phyloP scores from a whole-genome alignment of 2,329 filamentous ascomycete species.

The Fusarium aywerte region DNA sequence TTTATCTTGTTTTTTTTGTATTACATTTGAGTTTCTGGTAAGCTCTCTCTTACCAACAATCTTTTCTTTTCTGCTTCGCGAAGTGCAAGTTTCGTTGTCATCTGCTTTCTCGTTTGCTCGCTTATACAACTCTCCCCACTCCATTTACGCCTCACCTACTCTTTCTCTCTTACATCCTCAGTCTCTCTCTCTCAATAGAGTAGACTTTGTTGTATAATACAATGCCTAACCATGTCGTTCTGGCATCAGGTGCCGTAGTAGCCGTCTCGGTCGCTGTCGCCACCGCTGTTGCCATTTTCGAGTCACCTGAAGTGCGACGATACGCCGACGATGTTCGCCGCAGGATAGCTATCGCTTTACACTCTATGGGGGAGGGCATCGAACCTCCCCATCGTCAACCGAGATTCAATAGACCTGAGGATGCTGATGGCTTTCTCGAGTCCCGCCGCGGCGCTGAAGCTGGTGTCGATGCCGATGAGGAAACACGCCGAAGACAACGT shows the following conservation, averaged over 20 bases:
- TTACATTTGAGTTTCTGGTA: conserved; percentile 12
- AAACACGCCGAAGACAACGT: conserved; percentile 68
- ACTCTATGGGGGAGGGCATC: conserved; percentile 68
- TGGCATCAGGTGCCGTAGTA: conserved; percentile 67
- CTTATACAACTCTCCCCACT: conserved; percentile 21
- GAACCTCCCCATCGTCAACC: conserved; percentile 61
- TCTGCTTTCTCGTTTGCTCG: conserved; percentile 16
- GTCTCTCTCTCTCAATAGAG: conserved; percentile 6
- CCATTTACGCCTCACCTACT: conserved; percentile 5
- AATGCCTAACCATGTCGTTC: conserved; percentile 68
- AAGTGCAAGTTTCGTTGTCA: neutral
- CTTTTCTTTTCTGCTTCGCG: neutral
- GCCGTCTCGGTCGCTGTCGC: conserved; percentile 68
- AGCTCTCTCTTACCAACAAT: conserved; percentile 1
- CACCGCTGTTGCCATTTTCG: conserved; percentile 70
- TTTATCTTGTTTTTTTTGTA: neutral
- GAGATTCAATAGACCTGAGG: conserved; percentile 72
- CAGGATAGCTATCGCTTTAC: conserved; percentile 68
- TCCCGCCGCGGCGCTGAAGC: conserved; percentile 59
- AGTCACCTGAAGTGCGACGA: conserved; percentile 71
- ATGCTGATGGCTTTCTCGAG: conserved; percentile 71
- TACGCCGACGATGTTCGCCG: conserved; percentile 70
- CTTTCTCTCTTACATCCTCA: conserved; percentile 20
- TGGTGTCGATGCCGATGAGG: conserved; percentile 71
- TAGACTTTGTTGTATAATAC: conserved; percentile 11